phyloP scores from a whole-genome alignment of 352 stramenopile genomes.

The Albugo candida region DNA sequence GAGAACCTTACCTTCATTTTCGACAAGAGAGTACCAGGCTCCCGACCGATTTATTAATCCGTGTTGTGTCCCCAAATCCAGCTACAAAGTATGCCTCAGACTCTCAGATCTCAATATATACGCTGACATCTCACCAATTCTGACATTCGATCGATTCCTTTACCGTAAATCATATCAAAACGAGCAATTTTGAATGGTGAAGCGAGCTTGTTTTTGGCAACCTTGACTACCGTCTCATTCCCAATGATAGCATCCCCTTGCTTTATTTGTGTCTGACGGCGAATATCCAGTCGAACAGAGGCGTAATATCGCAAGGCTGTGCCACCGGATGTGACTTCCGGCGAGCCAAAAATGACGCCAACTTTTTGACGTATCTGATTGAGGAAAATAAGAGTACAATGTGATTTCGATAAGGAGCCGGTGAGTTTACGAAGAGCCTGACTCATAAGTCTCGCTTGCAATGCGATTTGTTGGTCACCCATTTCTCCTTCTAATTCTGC shows the following conservation, averaged over 20 bases:
- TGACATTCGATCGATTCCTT: slow-evolving; percentile 85
- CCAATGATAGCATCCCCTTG: slow-evolving; percentile 82
- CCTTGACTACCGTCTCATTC: slow-evolving; percentile 95
- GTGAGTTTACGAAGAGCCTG: slow-evolving; percentile 95
- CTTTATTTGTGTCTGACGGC: slow-evolving; percentile 85
- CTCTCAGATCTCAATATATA: neutral
- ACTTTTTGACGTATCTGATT: slow-evolving; percentile 97
- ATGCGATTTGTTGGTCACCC: slow-evolving; percentile 92
- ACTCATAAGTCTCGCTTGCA: slow-evolving; percentile 95
- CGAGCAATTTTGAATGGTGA: slow-evolving; percentile 89
- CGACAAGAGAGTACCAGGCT: slow-evolving; percentile 55
- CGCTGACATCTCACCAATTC: slow-evolving; percentile 25
- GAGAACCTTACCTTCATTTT: slow-evolving; percentile 25
- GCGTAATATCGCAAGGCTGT: slow-evolving; percentile 75
- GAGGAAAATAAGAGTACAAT: slow-evolving; percentile 95
- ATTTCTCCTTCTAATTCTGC: slow-evolving; percentile 89
- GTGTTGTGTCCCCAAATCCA: slow-evolving; percentile 55
- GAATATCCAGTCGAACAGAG: slow-evolving; percentile 90
- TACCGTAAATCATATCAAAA: slow-evolving; percentile 96
- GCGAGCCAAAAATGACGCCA: slow-evolving; percentile 93
- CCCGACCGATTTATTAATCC: slow-evolving; percentile 59
- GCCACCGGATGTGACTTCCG: slow-evolving; percentile 90
- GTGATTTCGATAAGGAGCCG: slow-evolving; percentile 85
- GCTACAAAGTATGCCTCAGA: slow-evolving; percentile 10
- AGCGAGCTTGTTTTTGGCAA: slow-evolving; percentile 98